These are phyloP conservation scores for Sarocladium strictum DNA, from an alignment of 2,329 filamentous ascomycete genomes.

Conservation along the genomic window DNA sequence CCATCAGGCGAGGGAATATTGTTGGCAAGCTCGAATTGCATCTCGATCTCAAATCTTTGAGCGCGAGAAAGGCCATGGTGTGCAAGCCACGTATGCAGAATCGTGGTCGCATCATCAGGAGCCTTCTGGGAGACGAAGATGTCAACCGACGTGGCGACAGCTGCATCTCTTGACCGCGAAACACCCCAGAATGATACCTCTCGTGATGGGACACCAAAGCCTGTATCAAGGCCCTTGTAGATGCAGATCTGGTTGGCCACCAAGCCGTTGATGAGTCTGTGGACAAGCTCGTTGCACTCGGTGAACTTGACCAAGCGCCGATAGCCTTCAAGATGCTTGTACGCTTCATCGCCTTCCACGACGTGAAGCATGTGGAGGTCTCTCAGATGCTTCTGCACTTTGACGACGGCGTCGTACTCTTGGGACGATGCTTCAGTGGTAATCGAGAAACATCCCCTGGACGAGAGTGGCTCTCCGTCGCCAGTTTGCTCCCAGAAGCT, in stretches of 20 bases:
- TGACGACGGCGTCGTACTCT: conserved; percentile 24
- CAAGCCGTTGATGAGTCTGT: conserved; percentile 22
- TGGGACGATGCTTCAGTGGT: conserved; percentile 19
- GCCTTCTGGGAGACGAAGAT: conserved; percentile 30
- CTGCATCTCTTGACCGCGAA: conserved; percentile 15
- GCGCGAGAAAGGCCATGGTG: conserved; percentile 27
- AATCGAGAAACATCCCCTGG: conserved; percentile 24
- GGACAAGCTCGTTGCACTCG: conserved; percentile 17
- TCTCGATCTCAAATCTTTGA: conserved; percentile 26
- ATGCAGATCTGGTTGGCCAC: conserved; percentile 18
- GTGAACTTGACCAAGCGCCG: conserved; percentile 15
- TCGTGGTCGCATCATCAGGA: conserved; percentile 22
- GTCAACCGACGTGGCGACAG: conserved; percentile 17
- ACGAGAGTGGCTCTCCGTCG: conserved; percentile 20
- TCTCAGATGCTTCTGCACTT: conserved; percentile 24
- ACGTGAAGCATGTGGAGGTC: conserved; percentile 25
- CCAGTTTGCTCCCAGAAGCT: conserved; percentile 26
- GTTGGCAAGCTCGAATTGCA: conserved; percentile 18
- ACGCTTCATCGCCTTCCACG: conserved; percentile 20
- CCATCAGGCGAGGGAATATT: background rate
- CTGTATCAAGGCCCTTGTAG: conserved; percentile 29
- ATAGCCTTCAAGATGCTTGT: conserved; percentile 20
- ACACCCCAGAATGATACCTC: conserved; percentile 29
- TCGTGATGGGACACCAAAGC: conserved; percentile 25
- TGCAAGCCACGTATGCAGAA: conserved; percentile 32